Evolutionary conservation across 495 filamentous ascomycete genomes (phyloP), one percentile per base, ranked within the genome.

Genomic region (Parathielavia appendiculata): DNA sequence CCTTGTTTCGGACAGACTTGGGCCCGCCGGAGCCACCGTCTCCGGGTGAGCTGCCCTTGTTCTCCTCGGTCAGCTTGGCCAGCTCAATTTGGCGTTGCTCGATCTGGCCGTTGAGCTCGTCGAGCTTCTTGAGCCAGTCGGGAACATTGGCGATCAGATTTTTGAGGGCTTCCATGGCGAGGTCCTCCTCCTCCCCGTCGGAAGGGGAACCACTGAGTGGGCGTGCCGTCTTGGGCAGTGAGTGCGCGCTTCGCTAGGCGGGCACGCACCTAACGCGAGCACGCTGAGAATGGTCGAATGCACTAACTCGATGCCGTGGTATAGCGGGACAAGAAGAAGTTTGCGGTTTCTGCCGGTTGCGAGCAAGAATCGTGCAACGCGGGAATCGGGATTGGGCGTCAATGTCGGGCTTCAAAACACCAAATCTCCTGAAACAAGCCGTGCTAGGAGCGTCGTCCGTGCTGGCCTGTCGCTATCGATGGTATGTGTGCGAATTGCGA

Each of bases 61-160:
- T 55, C 40, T 64, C 64, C 38, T 74, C 74, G 30, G 78, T 71
- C 30, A 81, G 66, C 46, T 71, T 65, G 22, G 80, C 75, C 60
- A 90, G 84, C 70, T 90, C 87, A 41, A 79, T 69, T 69, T 90
- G 85, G 70, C 85, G 87, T 58, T 79, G 76, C 38, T 83, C 79
- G 38, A 91, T 85, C 63, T 90, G 83, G 43, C 76, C 69, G 60
- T 81, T 83, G 30, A 92, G 79, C 16, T 89, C 84, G 44, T 90
- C 86, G 48, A 91, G 75, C 44, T 79, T 80, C 59, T 69, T 73
- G 44, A 84, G 78, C 89, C 88, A 91, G 57, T 81, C 71, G 20
- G 88, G 88, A 6, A 90, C 69, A 59, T 78, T 84, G 76, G 57
- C 79, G 58, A 79, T 74, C 54, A 92, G 80, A 51, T 83, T 80